These are phyloP conservation scores for Metschnikowia koreensis DNA, from an alignment of 805 yeast genomes.

Conservation along the genomic window DNA sequence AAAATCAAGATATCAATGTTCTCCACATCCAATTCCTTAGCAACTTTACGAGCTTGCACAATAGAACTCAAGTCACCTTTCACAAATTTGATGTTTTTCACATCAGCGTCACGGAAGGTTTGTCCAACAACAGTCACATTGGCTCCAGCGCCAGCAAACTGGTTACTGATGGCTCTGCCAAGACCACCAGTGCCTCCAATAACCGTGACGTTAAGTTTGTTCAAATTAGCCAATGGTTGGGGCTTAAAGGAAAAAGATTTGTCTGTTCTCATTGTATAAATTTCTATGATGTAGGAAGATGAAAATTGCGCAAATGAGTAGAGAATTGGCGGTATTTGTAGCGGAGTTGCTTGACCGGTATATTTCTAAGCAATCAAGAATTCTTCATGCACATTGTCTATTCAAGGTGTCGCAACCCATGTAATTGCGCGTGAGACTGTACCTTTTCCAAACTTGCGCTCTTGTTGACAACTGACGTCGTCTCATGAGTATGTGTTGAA, in stretches of 20 bases:
- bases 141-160: constrained; percentile 26
- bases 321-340: no score
- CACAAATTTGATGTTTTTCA: constrained; percentile 15
- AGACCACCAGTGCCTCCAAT: constrained; percentile 44
- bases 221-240: not conserved
- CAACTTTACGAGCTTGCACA: constrained; percentile 15
- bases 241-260: constrained; percentile 3
- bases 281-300: no score
- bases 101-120: constrained; percentile 29
- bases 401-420: no score
- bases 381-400: no score
- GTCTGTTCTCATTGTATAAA: constrained; percentile 22
- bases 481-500: no score
- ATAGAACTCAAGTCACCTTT: constrained; percentile 35
- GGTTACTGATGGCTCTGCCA: constrained; percentile 32
- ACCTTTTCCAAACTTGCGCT: no score
- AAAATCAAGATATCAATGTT: constrained; percentile 28
- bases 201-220: constrained; percentile 21
- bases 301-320: no score
- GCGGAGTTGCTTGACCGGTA: no score
- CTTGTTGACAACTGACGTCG: no score
- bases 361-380: no score
- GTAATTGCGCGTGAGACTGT: no score
- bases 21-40: constrained; percentile 3
- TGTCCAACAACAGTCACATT: constrained; percentile 28